phyloP scores from a whole-genome alignment of 257 asterid genomes.

The Solanum tarijense region DNA sequence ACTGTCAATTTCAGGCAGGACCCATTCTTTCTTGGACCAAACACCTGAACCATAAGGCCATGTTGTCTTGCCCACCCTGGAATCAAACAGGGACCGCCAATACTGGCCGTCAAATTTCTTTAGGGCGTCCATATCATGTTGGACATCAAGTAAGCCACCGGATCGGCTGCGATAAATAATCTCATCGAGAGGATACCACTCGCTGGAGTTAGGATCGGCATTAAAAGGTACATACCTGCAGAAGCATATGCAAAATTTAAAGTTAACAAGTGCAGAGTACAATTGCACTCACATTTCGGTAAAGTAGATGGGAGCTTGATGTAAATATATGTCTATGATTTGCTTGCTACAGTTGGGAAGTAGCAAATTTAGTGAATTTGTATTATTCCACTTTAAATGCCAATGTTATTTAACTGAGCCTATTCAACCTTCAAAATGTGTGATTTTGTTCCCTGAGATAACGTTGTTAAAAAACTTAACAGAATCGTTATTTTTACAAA shows the following conservation, averaged over 20 bases:
- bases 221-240: conserved; percentile 43
- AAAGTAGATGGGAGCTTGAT: background rate
- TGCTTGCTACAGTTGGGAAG: background rate
- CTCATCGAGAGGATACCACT: conserved; percentile 68
- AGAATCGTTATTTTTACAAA: background rate
- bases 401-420: background rate
- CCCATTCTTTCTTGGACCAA: conserved; percentile 88
- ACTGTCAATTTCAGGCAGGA: conserved; percentile 55
- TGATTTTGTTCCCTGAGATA: background rate
- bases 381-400: background rate
- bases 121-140: conserved; percentile 68
- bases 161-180: conserved; percentile 79
- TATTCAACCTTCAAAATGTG: background rate
- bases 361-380: background rate
- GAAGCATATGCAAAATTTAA: conserved; percentile 47
- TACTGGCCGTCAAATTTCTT: conserved; percentile 65
- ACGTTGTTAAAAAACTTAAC: background rate
- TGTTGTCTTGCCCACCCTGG: conserved; percentile 82
- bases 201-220: conserved; percentile 40
- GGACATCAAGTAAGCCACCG: conserved; percentile 74
- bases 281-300: background rate
- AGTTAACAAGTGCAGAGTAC: conserved; percentile 44
- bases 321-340: background rate
- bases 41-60: conserved; percentile 89
- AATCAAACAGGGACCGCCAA: conserved; percentile 66